phyloP scores from a whole-genome alignment of 495 filamentous ascomycete genomes.

The Xylaria grammica region DNA sequence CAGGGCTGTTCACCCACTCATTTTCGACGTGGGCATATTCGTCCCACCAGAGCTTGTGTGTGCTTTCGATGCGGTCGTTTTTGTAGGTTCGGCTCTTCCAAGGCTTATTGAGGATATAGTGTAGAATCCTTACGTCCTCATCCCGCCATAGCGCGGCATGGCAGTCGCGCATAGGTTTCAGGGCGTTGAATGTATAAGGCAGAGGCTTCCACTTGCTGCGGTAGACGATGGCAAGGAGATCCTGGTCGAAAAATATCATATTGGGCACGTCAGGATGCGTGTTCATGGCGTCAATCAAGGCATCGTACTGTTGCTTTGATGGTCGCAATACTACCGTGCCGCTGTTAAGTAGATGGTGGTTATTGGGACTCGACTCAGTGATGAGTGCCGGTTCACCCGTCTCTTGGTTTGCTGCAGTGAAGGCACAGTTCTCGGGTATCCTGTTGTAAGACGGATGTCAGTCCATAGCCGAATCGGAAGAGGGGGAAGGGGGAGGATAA shows the following conservation, averaged over 20 bases:
- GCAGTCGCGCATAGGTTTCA: constrained; percentile 47
- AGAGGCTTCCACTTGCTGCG: constrained; percentile 44
- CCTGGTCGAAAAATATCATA: constrained; percentile 50
- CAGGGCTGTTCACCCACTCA: constrained; percentile 37
- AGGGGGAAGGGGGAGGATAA: background rate
- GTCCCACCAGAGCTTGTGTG: constrained; percentile 48
- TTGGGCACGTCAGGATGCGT: constrained; percentile 47
- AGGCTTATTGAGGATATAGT: constrained; percentile 47
- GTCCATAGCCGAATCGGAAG: background rate
- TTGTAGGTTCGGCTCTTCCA: constrained; percentile 44
- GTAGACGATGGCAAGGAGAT: constrained; percentile 46
- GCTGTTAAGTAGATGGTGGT: constrained; percentile 49
- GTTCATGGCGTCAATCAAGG: constrained; percentile 46
- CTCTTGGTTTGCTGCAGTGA: constrained; percentile 42
- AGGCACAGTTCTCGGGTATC: constrained; percentile 46
- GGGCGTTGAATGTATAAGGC: constrained; percentile 45
- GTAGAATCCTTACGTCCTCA: constrained; percentile 42
- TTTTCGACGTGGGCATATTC: constrained; percentile 40
- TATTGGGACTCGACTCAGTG: constrained; percentile 35
- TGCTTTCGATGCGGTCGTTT: constrained; percentile 41
- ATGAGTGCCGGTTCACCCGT: constrained; percentile 43
- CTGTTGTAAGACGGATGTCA: constrained; percentile 13
- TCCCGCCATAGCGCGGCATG: constrained; percentile 40
- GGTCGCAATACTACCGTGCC: constrained; percentile 44
- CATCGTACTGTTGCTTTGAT: constrained; percentile 39